Percentiles rank a stretch among this genome's conserved stretches.
These are phyloP conservation scores for Creolimax fragrantissima DNA, from an alignment of 78 protist genomes.

Conservation along the genomic window DNA sequence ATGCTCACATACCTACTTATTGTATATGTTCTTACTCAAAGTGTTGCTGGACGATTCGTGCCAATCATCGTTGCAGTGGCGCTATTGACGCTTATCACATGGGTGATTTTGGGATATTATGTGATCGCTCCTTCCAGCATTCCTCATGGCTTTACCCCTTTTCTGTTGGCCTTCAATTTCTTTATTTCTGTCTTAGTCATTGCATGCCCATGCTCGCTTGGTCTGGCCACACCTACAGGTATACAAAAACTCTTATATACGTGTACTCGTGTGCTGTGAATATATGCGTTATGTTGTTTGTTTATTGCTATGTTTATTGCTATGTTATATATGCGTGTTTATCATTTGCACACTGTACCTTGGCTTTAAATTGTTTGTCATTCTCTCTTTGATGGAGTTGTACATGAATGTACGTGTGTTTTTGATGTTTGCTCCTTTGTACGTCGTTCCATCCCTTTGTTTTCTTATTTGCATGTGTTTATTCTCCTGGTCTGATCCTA, in stretches of 20 bases:
- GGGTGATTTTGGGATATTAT: constrained; percentile 42
- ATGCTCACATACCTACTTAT: constrained; percentile 36
- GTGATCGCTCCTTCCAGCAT: background rate
- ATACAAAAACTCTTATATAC: background rate
- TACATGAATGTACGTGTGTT: too few species aligned
- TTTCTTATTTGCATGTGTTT: too few species aligned
- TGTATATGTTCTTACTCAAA: too few species aligned
- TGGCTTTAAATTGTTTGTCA: too few species aligned
- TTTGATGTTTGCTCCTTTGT: too few species aligned
- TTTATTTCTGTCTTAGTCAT: constrained; percentile 54
- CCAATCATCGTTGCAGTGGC: constrained; percentile 71
- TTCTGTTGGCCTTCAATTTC: constrained; percentile 34
- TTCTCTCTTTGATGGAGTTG: too few species aligned
- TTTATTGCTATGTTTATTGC: background rate
- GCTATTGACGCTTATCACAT: constrained; percentile 55
- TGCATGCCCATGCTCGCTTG: constrained; percentile 83
- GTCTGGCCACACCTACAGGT: constrained; percentile 80
- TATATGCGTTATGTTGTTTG: background rate
- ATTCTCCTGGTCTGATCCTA: too few species aligned
- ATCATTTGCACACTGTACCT: too few species aligned
- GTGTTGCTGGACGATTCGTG: constrained; percentile 55
- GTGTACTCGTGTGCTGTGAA: background rate
- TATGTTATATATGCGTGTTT: background rate
- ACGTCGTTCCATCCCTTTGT: too few species aligned
- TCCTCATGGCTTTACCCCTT: background rate